Evolutionary conservation across 306 rosid species (phyloP).

Genomic region (Citrullus amarus): DNA sequence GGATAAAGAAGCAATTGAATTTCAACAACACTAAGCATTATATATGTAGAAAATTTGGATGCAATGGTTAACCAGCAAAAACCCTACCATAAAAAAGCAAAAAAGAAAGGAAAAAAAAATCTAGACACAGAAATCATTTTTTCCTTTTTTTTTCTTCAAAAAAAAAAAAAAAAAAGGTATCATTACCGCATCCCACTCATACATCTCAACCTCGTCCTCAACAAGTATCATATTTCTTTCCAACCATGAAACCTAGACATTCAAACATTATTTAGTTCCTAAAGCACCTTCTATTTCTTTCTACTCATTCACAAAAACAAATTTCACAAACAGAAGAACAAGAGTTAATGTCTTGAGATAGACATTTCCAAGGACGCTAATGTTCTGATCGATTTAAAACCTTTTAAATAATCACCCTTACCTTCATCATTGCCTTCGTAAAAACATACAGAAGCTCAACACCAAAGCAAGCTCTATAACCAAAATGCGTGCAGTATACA

Average conservation of each 20-base stretch:
- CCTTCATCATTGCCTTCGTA: not conserved
- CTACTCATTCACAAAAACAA: not conserved
- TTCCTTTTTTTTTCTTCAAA: too few relatives aligned
- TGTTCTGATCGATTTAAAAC: not conserved
- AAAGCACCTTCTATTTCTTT: not conserved
- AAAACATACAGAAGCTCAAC: not conserved
- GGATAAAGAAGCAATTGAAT: not conserved
- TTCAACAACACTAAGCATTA: not conserved
- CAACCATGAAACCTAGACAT: not conserved
- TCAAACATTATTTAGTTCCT: not conserved
- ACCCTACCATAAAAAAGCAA: not conserved
- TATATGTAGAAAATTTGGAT: not conserved
- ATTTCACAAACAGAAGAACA: not conserved
- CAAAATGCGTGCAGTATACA: not conserved
- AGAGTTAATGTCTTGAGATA: not conserved
- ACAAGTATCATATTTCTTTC: not conserved
- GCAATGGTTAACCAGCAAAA: not conserved
- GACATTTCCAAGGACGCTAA: not conserved
- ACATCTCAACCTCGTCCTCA: not conserved
- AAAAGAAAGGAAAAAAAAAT: not conserved
- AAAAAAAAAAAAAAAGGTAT: too few relatives aligned
- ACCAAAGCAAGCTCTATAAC: not conserved
- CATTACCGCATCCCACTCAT: not conserved
- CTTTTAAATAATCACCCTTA: not conserved
- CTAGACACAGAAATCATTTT: not conserved